Percentiles rank a stretch among this genome's conserved stretches.
These are phyloP conservation scores for Trichoderma sp. DNA, from an alignment of 2,329 filamentous ascomycete genomes.

Conservation along the genomic window DNA sequence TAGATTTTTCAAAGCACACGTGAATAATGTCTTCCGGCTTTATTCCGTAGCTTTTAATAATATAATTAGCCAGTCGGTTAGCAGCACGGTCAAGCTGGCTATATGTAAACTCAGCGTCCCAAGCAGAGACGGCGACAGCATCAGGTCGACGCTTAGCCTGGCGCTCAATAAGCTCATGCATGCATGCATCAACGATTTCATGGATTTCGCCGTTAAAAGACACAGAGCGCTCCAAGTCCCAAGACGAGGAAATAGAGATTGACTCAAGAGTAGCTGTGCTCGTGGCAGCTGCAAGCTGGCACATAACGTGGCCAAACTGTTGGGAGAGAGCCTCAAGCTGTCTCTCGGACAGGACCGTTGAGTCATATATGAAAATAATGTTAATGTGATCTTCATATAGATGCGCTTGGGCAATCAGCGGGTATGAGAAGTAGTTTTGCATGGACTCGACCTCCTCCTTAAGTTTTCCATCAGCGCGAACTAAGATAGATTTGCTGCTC, in stretches of 20 bases:
- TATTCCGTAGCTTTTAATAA: not conserved
- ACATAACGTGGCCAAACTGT: not conserved
- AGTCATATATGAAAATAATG: not conserved
- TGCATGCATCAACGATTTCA: conserved; percentile 27
- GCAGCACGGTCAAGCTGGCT: not conserved
- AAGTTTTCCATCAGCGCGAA: not conserved
- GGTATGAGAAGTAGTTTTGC: conserved; percentile 10
- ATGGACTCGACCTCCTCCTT: not conserved
- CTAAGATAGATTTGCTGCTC: not conserved
- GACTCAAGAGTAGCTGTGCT: not conserved
- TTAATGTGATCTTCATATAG: not conserved
- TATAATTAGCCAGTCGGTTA: conserved; percentile 8
- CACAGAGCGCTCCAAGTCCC: not conserved
- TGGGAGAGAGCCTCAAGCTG: conserved; percentile 3
- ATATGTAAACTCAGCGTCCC: conserved; percentile 14
- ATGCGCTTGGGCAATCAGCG: conserved; percentile 11
- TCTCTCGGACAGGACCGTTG: not conserved
- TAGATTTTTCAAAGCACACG: conserved; percentile 14
- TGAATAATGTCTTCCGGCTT: not conserved
- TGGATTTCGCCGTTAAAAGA: not conserved
- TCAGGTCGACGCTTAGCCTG: not conserved
- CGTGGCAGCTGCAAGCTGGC: not conserved
- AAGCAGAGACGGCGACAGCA: conserved; percentile 14
- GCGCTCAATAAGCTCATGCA: conserved; percentile 18
- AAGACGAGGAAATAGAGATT: conserved; percentile 1